Evolutionary conservation across 371 early-diverging fungal genomes (phyloP), one percentile per base, ranked within the genome.

Genomic region (Encephalitozoon hellem): DNA sequence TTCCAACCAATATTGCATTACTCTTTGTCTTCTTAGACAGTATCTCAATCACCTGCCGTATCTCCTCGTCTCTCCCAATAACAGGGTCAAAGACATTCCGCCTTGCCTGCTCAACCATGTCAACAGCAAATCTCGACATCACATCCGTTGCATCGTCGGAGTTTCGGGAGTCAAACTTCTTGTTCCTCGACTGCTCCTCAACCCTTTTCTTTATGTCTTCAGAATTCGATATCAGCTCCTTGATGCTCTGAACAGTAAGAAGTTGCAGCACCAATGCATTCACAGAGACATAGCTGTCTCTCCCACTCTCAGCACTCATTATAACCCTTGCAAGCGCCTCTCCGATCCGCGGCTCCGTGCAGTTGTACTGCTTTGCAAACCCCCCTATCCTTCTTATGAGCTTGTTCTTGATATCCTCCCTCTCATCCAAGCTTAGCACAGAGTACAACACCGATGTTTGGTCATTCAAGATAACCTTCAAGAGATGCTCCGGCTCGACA

Each of bases 51-150:
- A 90, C 88, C 45, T 89, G 84, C 47, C 90, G 86, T 45, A 92
- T 92, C 70, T 91, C 91, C 76, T 89, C 89, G 70, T 90, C 91
- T 73, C 92, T 87, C n/a, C 92, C 92, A 80, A 92, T 91, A 32
- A 92, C 91, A 12, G 91, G 92, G 83, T 91, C 91, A 23, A 91
- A 86, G 63, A 89, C 88, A 52, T 91, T 91, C 30, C 86, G 84
- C 42, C 87, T 81, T 1, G 92, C 92, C 80, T 89, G 86, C 67
- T 88, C 88, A 1, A 91, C 91, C 80, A 92, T 83, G 75, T 92
- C 91, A n/a, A 94, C 88, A 12, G 93, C 94, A 85, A 95, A 96
- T 80, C 96, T 92, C 55, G 87, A 86, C 15, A 95, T 87, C 12
- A 71, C 74, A 34, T 79, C 78, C 0, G 76, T 74, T 42, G 69